These are phyloP conservation scores for Hypoxylon intermedium DNA, from an alignment of 495 filamentous ascomycete species.

Conservation along the genomic window DNA sequence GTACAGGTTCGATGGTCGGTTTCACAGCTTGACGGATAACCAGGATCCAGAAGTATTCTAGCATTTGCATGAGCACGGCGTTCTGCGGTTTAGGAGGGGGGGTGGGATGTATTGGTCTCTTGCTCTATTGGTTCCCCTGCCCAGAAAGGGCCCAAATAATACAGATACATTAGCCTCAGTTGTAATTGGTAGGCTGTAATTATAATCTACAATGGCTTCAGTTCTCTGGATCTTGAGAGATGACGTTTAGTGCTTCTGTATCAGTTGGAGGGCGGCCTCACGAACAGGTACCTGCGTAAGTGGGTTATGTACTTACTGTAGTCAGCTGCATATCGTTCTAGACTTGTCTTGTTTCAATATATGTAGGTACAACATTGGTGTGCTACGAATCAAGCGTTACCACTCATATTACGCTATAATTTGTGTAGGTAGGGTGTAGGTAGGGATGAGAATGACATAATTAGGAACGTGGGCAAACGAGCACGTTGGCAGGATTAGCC, in stretches of 20 bases:
- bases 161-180: background rate
- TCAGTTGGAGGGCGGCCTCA: too few relatives aligned
- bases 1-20: slow-evolving; percentile 17
- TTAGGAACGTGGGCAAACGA: background rate
- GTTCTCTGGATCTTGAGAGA: background rate
- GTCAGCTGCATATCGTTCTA: background rate
- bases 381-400: background rate
- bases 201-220: slow-evolving; percentile 1
- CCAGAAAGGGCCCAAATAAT: background rate
- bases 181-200: background rate
- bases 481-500: too few relatives aligned
- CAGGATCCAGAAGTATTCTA: slow-evolving; percentile 13
- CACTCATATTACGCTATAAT: too few relatives aligned
- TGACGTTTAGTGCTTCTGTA: too few relatives aligned
- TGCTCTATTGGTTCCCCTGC: slow-evolving; percentile 6
- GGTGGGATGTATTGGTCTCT: too few relatives aligned
- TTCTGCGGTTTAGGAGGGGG: slow-evolving; percentile 4
- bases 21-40: slow-evolving; percentile 22
- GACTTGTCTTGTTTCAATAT: slow-evolving; percentile 13
- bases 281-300: too few relatives aligned
- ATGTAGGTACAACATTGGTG: slow-evolving; percentile 9
- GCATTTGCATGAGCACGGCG: slow-evolving; percentile 43
- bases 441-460: background rate
- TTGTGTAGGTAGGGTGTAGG: too few relatives aligned
- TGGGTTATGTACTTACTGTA: too few relatives aligned